Evolutionary conservation across 2,329 filamentous ascomycete species (phyloP).

Genomic region (Ciborinia camelliae): DNA sequence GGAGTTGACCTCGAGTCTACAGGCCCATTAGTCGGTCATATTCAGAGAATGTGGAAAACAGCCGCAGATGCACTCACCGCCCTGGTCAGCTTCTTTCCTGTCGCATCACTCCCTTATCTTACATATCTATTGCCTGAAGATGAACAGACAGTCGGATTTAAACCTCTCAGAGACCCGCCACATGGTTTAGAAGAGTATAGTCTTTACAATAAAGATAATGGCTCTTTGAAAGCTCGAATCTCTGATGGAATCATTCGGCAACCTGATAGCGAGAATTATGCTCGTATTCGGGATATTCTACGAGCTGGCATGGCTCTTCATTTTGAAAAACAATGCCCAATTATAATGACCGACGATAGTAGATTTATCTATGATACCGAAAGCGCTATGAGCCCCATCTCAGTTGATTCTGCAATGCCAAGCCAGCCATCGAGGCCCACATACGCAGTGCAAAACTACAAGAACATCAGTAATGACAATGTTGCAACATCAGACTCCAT

Average conservation of each 20-base stretch:
- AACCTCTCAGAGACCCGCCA: constrained; percentile 49
- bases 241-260: constrained; percentile 53
- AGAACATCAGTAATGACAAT: neutral
- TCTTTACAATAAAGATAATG: constrained; percentile 42
- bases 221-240: constrained; percentile 44
- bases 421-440: neutral
- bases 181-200: constrained; percentile 47
- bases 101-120: constrained; percentile 52
- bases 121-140: constrained; percentile 67
- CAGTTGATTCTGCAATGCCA: neutral
- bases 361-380: constrained; percentile 46
- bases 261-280: constrained; percentile 63
- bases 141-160: constrained; percentile 62
- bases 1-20: constrained; percentile 31
- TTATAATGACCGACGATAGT: constrained; percentile 43
- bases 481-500: constrained; percentile 25
- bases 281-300: constrained; percentile 60
- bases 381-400: neutral
- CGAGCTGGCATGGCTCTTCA: constrained; percentile 58
- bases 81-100: constrained; percentile 56
- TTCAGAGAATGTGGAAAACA: constrained; percentile 61
- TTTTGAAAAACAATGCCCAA: constrained; percentile 42
- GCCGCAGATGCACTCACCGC: constrained; percentile 61
- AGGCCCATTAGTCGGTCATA: constrained; percentile 51
- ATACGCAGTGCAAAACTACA: neutral